phyloP scores from a whole-genome alignment of 805 yeast species.

The Ogataea ganodermae region DNA sequence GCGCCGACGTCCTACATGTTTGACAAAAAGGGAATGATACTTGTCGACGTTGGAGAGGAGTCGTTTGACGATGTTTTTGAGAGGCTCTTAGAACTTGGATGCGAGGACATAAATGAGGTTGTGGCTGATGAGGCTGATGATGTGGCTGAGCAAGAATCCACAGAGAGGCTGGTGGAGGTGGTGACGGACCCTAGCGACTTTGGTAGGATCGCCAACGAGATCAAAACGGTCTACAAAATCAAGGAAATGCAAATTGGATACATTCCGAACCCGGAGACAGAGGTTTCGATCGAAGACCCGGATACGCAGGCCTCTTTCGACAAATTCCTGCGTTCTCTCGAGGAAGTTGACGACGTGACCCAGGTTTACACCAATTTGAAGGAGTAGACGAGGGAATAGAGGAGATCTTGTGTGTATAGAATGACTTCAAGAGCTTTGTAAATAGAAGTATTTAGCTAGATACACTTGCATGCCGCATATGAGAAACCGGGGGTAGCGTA shows the following conservation, averaged over 20 bases:
- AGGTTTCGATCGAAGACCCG: slow-evolving; percentile 53
- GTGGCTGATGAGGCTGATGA: slow-evolving; percentile 28
- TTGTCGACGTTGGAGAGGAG: slow-evolving; percentile 43
- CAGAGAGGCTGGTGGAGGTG: slow-evolving; percentile 43
- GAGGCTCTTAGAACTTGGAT: slow-evolving; percentile 71
- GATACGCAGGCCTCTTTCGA: slow-evolving; percentile 54
- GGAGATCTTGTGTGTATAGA: slow-evolving; percentile 8
- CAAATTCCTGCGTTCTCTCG: slow-evolving; percentile 61
- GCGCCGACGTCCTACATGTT: slow-evolving; percentile 81
- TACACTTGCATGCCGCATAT: neutral
- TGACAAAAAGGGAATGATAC: slow-evolving; percentile 73
- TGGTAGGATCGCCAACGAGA: slow-evolving; percentile 56
- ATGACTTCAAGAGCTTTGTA: slow-evolving; percentile 7
- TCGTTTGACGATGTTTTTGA: slow-evolving; percentile 71
- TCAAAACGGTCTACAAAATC: slow-evolving; percentile 60
- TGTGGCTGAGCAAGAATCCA: too few relatives aligned
- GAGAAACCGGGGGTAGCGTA: slow-evolving; percentile 1
- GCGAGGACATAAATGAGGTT: slow-evolving; percentile 60
- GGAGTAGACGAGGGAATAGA: slow-evolving; percentile 24
- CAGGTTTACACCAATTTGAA: slow-evolving; percentile 72
- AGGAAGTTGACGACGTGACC: slow-evolving; percentile 82
- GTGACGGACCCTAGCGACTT: slow-evolving; percentile 67
- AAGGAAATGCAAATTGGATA: slow-evolving; percentile 73
- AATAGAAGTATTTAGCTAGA: slow-evolving; percentile 7
- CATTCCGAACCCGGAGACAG: slow-evolving; percentile 61